These are phyloP conservation scores for Alternaria sp. DNA, from an alignment of 2,329 filamentous ascomycete species.

Conservation along the genomic window DNA sequence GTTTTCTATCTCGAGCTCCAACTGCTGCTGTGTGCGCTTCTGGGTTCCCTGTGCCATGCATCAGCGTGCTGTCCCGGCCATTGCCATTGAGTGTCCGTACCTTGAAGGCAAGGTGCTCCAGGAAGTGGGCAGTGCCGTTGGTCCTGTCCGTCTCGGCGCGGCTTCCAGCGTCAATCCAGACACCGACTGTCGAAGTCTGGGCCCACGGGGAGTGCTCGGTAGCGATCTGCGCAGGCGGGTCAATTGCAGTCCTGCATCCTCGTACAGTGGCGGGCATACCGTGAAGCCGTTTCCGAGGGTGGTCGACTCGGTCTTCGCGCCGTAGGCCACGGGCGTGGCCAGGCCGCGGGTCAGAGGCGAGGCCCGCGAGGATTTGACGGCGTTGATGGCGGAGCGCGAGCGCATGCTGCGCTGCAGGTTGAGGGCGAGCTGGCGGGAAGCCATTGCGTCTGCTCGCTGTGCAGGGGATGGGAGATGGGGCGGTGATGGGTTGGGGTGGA, in stretches of 20 bases:
- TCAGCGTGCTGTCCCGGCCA: slow-evolving; percentile 30
- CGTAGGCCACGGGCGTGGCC: slow-evolving; percentile 77
- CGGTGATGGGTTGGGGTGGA: slow-evolving; percentile 34
- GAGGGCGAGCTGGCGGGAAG: slow-evolving; percentile 95
- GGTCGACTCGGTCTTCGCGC: slow-evolving; percentile 90
- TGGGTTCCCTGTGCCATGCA: slow-evolving; percentile 73
- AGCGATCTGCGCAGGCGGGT: slow-evolving; percentile 72
- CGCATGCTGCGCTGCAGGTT: slow-evolving; percentile 91
- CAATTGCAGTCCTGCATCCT: slow-evolving; percentile 36
- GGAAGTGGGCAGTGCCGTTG: slow-evolving; percentile 99
- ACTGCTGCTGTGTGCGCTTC: slow-evolving; percentile 93
- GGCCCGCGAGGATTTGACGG: slow-evolving; percentile 59
- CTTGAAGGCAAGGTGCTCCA: slow-evolving; percentile 99
- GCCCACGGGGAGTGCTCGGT: slow-evolving; percentile 98
- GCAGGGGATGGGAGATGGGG: slow-evolving; percentile 32
- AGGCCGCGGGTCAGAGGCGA: slow-evolving; percentile 83
- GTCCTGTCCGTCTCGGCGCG: slow-evolving; percentile 97
- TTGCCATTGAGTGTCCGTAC: slow-evolving; percentile 55
- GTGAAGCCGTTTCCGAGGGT: slow-evolving; percentile 98
- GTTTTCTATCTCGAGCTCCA: slow-evolving; percentile 99
- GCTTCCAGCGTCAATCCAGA: slow-evolving; percentile 99
- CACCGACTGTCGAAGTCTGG: slow-evolving; percentile 96
- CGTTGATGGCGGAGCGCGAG: slow-evolving; percentile 82
- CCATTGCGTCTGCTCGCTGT: slow-evolving; percentile 67
- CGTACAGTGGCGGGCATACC: slow-evolving; percentile 58